Evolutionary conservation across 768 basidiomycete genomes (phyloP).

Genomic region (Multifurca ochricompacta): DNA sequence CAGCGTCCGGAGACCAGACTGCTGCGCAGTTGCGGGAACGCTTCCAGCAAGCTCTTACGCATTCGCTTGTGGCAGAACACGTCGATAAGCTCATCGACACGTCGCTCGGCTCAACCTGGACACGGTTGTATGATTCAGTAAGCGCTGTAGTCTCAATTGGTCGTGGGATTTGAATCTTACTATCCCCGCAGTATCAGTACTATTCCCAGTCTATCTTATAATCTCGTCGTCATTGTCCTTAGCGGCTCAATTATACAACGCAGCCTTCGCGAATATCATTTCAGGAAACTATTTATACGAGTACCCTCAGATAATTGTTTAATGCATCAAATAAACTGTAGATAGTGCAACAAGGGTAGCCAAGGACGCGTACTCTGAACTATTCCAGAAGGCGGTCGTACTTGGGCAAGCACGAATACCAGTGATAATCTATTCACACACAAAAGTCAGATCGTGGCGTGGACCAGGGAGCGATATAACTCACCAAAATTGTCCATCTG

Average conservation of each 20-base stretch:
- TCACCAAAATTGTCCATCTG: slow-evolving; percentile 63
- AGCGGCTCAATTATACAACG: neutral
- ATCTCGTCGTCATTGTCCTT: slow-evolving; percentile 19
- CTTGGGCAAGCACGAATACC: slow-evolving; percentile 73
- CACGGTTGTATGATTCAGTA: slow-evolving; percentile 91
- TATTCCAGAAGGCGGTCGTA: slow-evolving; percentile 19
- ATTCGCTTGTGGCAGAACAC: slow-evolving; percentile 75
- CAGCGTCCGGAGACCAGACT: slow-evolving; percentile 85
- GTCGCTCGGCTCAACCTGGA: slow-evolving; percentile 91
- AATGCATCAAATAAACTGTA: slow-evolving; percentile 9
- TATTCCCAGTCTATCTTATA: slow-evolving; percentile 85
- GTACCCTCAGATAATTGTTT: neutral
- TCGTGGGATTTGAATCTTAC: neutral
- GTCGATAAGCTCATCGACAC: slow-evolving; percentile 86
- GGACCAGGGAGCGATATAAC: slow-evolving; percentile 21
- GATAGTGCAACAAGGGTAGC: slow-evolving; percentile 6
- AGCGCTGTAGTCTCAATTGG: slow-evolving; percentile 24
- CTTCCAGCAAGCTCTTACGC: slow-evolving; percentile 86
- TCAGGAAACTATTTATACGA: neutral
- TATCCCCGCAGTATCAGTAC: slow-evolving; percentile 68
- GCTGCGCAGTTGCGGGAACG: slow-evolving; percentile 83
- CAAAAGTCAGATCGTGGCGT: slow-evolving; percentile 4
- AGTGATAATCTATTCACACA: slow-evolving; percentile 52
- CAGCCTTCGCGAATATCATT: neutral
- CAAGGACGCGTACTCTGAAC: neutral